A percentile compares a stretch with the other conserved stretches of the same genome.
Evolutionary conservation across 441 rosid genomes (phyloP).

Genomic region (Adansonia grandidieri): DNA sequence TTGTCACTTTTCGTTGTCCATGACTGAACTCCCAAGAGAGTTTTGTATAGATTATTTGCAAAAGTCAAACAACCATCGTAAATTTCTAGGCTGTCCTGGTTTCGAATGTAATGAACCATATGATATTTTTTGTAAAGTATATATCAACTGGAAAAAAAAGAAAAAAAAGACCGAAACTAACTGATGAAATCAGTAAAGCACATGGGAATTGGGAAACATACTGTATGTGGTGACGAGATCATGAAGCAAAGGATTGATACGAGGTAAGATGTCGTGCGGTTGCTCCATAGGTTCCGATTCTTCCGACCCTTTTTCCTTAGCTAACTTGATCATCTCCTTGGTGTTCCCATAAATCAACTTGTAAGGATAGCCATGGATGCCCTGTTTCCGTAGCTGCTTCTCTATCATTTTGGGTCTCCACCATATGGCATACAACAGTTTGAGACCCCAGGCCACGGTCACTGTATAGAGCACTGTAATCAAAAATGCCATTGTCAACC

Average conservation of each 20-base stretch:
- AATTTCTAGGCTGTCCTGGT: constrained; percentile 31
- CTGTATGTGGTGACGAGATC: constrained; percentile 9
- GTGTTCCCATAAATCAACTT: constrained; percentile 24
- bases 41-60: background rate
- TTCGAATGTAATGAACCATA: constrained; percentile 20
- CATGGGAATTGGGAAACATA: constrained; percentile 1
- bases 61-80: constrained; percentile 25
- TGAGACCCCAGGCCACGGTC: constrained; percentile 29
- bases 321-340: constrained; percentile 29
- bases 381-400: constrained; percentile 30
- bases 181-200: background rate
- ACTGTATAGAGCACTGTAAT: background rate
- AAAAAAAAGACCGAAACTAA: background rate
- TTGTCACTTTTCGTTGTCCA: background rate
- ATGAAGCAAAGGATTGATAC: constrained; percentile 35
- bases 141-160: background rate
- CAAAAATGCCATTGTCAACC: background rate
- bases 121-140: background rate
- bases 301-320: constrained; percentile 6
- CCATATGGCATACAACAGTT: constrained; percentile 27
- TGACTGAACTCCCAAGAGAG: background rate
- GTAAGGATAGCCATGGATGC: constrained; percentile 31
- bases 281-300: background rate
- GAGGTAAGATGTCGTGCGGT: constrained; percentile 32
- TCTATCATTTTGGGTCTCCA: constrained; percentile 36